Evolutionary conservation across 2,329 filamentous ascomycete genomes (phyloP).

Genomic region (Tolypocladium tundrense): DNA sequence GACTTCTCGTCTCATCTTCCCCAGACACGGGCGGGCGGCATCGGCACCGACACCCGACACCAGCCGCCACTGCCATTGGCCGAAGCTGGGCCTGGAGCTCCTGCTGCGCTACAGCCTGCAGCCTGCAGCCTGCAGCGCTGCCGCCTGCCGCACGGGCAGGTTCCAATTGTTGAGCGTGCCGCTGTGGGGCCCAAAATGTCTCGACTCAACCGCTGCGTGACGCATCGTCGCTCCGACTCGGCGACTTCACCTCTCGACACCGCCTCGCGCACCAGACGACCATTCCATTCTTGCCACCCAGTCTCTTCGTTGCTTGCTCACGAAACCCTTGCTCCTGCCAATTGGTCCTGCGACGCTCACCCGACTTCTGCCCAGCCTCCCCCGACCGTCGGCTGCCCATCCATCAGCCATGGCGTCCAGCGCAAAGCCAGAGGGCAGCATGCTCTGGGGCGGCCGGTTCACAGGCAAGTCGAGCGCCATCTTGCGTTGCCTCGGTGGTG

Average conservation of each 20-base stretch:
- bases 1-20: background rate
- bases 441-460: conserved; percentile 39
- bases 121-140: too few species aligned
- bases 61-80: background rate
- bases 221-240: background rate
- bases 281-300: background rate
- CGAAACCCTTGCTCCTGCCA: background rate
- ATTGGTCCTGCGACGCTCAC: background rate
- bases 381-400: background rate
- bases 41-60: background rate
- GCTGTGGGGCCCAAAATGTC: background rate
- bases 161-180: background rate
- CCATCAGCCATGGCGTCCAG: conserved; percentile 14
- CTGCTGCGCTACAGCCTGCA: too few species aligned
- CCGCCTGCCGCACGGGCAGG: background rate
- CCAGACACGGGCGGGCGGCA: background rate
- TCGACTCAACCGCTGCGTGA: background rate
- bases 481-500: background rate
- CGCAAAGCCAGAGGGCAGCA: conserved; percentile 17
- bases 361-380: background rate
- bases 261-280: background rate
- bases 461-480: conserved; percentile 25
- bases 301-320: background rate
- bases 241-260: background rate
- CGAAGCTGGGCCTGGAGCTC: background rate